Evolutionary conservation across 495 filamentous ascomycete species (phyloP), one percentile per base, ranked within the genome.

Genomic region (Aspergillus bridgeri): DNA sequence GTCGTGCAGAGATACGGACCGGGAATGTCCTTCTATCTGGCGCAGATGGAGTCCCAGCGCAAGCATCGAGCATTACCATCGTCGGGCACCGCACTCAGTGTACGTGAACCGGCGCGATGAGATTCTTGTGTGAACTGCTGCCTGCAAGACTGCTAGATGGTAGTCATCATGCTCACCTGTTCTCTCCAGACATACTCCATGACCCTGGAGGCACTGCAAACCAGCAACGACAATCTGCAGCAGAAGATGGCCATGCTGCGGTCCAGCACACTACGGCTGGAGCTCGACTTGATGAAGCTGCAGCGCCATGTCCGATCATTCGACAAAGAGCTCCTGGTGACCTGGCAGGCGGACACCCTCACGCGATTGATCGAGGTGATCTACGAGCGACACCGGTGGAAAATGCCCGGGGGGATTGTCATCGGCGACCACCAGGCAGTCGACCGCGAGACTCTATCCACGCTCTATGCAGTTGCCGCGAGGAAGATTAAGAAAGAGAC

Each of bases 291-390:
- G 17, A 56, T 56, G 18, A 60, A 62, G 19, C 68, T 76, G 19
- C 59, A 70, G 27, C 67, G 56, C 6, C 69, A 71, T 48, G 23
- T 75, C 54, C 64, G 63, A 18, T 53, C 68, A 2, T 65, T 71
- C 48, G 54, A 69, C 27, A 57, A 62, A 38, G 70, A 74, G 2
- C 57, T 69, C 20, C 63, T 74, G 42, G 58, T 59, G 21, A 72
- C 64, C 44, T 77, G 72, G 71, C 69, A 77, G 55, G 72, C 72
- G 15, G 69, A 77, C 54, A 63, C 64, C 20, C 63, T 77, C 20
- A 77, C 74, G 4, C 71, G 72, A 21, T 64, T 77, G 8, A 66
- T 77, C 47, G 72, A 74, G 42, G 64, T 71, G n/a, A 63, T 69
- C 38, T 64, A 70, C 58, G 58, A 64, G 22, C 57, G 48, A 7